These are phyloP conservation scores for Plasmopara viticola DNA, from an alignment of 352 stramenopile species.

Conservation along the genomic window DNA sequence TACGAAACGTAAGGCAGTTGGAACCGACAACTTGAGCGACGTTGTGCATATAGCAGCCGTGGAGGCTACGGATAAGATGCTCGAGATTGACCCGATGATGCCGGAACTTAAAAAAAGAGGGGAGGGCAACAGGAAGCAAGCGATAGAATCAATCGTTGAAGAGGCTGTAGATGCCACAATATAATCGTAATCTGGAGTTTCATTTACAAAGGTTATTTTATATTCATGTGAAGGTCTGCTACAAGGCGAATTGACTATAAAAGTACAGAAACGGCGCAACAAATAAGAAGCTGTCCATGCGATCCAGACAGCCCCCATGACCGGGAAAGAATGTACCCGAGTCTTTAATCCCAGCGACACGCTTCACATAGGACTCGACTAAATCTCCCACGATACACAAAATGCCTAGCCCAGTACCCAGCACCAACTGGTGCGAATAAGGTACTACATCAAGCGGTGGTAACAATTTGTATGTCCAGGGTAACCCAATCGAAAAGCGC, in stretches of 20 bases:
- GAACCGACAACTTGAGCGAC: conserved; percentile 32
- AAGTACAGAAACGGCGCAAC: conserved; percentile 58
- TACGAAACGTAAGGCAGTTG: conserved; percentile 18
- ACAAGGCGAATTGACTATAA: conserved; percentile 18
- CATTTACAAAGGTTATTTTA: too few relatives aligned
- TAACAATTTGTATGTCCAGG: conserved; percentile 22
- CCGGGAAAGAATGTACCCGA: conserved; percentile 66
- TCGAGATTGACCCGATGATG: conserved; percentile 10
- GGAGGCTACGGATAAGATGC: conserved; percentile 4
- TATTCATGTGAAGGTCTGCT: too few relatives aligned
- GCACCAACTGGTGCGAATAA: conserved; percentile 29
- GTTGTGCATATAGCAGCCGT: conserved; percentile 15
- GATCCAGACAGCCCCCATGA: conserved; percentile 70
- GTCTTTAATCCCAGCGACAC: conserved; percentile 62
- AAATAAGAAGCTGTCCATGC: conserved; percentile 76
- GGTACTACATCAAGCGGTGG: conserved; percentile 23
- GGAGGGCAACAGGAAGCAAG: conserved; percentile 25
- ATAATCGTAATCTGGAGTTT: conserved; percentile 18
- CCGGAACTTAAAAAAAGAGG: conserved; percentile 9
- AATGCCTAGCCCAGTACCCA: conserved; percentile 42
- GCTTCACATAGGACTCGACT: conserved; percentile 66
- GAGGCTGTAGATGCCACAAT: conserved; percentile 52
- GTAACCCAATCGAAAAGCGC: conserved; percentile 9
- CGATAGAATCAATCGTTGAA: conserved; percentile 37
- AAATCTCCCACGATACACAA: conserved; percentile 63